Evolutionary conservation across 306 rosid genomes (phyloP).

Genomic region (Prunus salicina): DNA sequence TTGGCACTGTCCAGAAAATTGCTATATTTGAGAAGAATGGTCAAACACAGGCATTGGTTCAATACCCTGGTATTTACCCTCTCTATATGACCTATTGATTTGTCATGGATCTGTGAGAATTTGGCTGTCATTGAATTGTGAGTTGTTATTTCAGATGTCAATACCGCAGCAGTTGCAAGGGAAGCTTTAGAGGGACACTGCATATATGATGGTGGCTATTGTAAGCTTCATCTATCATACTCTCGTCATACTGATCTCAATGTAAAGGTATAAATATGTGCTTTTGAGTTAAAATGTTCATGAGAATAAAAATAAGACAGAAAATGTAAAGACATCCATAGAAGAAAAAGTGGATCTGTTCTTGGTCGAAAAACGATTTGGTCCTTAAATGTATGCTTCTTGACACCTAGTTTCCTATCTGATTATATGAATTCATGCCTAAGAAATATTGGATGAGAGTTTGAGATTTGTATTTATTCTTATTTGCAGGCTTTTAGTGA

Average conservation of each 20-base stretch:
- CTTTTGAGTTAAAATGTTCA: constrained; percentile 53
- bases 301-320: constrained; percentile 43
- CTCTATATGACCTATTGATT: constrained; percentile 10
- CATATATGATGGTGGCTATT: constrained; percentile 99
- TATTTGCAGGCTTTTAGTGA: constrained; percentile 74
- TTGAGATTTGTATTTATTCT: constrained; percentile 8
- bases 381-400: constrained; percentile 69
- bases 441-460: constrained; percentile 9
- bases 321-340: constrained; percentile 46
- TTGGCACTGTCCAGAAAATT: constrained; percentile 75
- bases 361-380: constrained; percentile 56
- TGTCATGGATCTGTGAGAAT: not conserved
- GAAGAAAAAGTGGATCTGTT: constrained; percentile 55
- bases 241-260: constrained; percentile 99
- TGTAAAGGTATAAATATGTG: constrained; percentile 87
- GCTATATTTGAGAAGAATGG: constrained; percentile 89
- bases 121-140: constrained; percentile 15
- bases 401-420: constrained; percentile 45
- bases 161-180: constrained; percentile 71
- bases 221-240: constrained; percentile 99
- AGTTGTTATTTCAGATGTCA: constrained; percentile 41
- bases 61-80: constrained; percentile 64
- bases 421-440: constrained; percentile 12
- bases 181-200: constrained; percentile 94
- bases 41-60: constrained; percentile 81